These are phyloP conservation scores for Zygnema circumcarinatum DNA, from an alignment of 139 green algal genomes.

Conservation along the genomic window DNA sequence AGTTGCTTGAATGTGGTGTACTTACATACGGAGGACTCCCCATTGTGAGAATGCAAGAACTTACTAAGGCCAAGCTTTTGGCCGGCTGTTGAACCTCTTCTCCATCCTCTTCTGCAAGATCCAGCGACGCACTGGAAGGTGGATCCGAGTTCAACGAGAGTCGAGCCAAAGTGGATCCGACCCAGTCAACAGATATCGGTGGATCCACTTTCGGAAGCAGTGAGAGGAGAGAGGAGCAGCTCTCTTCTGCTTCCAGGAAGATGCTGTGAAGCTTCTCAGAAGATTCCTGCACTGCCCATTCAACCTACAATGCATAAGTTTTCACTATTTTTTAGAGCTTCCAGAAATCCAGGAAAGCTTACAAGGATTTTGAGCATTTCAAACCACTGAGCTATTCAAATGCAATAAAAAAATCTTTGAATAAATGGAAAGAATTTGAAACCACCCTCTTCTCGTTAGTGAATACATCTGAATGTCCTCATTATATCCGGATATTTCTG, in stretches of 20 bases:
- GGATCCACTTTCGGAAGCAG: neutral
- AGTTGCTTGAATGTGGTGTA: neutral
- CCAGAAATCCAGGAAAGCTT: neutral
- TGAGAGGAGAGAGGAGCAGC: neutral
- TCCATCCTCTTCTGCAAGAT: neutral
- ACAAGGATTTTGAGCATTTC: neutral
- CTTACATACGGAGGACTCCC: neutral
- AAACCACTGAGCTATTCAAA: neutral
- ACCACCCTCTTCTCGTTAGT: no score
- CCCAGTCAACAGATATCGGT: neutral
- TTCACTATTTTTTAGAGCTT: neutral
- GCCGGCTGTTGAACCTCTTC: neutral
- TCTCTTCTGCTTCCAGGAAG: neutral
- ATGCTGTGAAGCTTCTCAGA: neutral
- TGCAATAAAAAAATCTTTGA: no score
- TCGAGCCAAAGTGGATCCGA: neutral
- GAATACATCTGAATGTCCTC: no score
- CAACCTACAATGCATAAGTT: neutral
- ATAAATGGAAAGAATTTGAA: neutral
- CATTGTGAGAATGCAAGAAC: neutral
- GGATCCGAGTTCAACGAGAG: neutral
- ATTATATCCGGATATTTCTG: neutral
- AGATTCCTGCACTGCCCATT: neutral
- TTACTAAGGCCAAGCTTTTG: neutral
- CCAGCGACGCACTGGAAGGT: neutral